These are phyloP conservation scores for Amaranthus tricolor DNA, from an alignment of 179 eudicot species.

Conservation along the genomic window DNA sequence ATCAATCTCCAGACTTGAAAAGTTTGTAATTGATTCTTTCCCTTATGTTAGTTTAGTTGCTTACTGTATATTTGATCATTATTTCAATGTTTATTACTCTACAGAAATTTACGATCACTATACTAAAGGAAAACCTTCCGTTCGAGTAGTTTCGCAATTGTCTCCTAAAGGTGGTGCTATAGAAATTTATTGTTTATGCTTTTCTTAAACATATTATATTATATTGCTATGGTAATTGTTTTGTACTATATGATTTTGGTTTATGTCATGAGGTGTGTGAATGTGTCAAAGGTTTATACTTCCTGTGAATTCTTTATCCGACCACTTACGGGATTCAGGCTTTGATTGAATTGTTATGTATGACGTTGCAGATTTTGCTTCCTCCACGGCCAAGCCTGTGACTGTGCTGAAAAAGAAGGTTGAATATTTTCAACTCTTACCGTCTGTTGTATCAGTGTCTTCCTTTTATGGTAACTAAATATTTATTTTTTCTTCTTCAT, in stretches of 20 bases:
- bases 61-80: not conserved
- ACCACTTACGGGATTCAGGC: too few relatives aligned
- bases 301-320: not conserved
- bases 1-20: too few relatives aligned
- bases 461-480: not conserved
- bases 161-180: not conserved
- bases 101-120: conserved; percentile 4
- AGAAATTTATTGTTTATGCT: not conserved
- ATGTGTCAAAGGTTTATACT: not conserved
- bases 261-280: not conserved
- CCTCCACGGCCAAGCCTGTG: not conserved
- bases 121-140: not conserved
- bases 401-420: not conserved
- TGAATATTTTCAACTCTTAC: not conserved
- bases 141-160: not conserved
- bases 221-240: too few relatives aligned
- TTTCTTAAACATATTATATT: not conserved
- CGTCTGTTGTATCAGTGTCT: conserved; percentile 4
- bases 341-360: too few relatives aligned
- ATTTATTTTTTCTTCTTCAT: too few relatives aligned
- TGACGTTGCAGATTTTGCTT: conserved; percentile 6
- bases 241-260: not conserved
- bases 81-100: not conserved
- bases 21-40: not conserved
- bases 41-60: not conserved